Evolutionary conservation across 305 asterid species (phyloP).

Genomic region (Fraxinus paxiana): DNA sequence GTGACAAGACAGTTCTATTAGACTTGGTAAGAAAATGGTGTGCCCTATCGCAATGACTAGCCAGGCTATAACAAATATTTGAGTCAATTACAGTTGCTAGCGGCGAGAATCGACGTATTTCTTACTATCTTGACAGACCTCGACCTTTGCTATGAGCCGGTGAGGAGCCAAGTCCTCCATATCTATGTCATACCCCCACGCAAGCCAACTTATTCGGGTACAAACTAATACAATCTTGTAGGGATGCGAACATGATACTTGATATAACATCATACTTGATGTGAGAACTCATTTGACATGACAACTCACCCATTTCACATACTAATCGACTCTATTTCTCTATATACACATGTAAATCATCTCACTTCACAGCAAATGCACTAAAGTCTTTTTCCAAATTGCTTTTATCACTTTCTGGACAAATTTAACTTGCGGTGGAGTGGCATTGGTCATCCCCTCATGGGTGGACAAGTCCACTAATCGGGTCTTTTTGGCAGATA

Average conservation of each 20-base stretch:
- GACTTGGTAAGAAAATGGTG: not conserved
- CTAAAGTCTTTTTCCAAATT: not conserved
- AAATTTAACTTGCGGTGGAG: not conserved
- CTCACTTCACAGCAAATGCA: not conserved
- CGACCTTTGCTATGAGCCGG: not conserved
- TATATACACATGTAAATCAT: not conserved
- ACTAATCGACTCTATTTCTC: not conserved
- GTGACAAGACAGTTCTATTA: not conserved
- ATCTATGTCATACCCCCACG: not conserved
- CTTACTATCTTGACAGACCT: not conserved
- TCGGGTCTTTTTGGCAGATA: not conserved
- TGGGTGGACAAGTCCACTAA: not conserved
- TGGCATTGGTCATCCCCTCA: not conserved
- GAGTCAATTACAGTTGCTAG: not conserved
- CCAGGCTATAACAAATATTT: not conserved
- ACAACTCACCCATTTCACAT: not conserved
- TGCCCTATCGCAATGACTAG: not conserved
- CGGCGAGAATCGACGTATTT: too few species aligned
- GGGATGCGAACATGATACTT: not conserved
- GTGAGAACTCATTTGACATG: not conserved
- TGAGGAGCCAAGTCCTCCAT: not conserved
- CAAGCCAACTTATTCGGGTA: not conserved
- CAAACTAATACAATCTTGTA: too few species aligned
- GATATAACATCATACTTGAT: not conserved
- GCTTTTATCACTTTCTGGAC: not conserved